These are phyloP conservation scores for Pisolithus albus DNA, from an alignment of 768 basidiomycete genomes.

Conservation along the genomic window DNA sequence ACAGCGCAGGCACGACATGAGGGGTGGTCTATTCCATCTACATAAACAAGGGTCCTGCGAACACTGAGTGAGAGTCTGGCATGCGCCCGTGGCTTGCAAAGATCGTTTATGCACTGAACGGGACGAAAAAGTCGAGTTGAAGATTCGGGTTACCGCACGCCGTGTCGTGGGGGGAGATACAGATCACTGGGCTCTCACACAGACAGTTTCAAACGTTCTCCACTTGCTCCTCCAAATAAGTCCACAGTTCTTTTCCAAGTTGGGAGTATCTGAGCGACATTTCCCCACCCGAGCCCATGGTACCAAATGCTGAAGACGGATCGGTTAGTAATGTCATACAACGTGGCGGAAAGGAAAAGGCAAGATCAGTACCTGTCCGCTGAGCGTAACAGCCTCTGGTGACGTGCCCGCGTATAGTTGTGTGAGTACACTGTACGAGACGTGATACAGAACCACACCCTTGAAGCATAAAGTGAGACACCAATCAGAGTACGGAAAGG, in stretches of 20 bases:
- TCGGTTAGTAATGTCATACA: neutral
- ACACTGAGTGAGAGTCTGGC: no score
- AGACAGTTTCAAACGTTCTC: slow-evolving; percentile 9
- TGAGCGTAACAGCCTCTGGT: slow-evolving; percentile 32
- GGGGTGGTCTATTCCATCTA: neutral
- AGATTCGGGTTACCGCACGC: no score
- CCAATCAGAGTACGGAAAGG: no score
- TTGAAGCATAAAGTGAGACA: neutral
- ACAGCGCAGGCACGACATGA: neutral
- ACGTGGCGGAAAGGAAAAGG: neutral
- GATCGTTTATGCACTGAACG: no score
- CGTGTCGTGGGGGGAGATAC: no score
- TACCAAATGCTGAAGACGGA: slow-evolving; percentile 33
- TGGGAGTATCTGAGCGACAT: slow-evolving; percentile 20
- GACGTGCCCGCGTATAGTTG: slow-evolving; percentile 46
- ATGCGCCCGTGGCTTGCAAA: no score
- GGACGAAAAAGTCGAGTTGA: no score
- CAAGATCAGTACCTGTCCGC: slow-evolving; percentile 36
- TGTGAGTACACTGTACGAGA: slow-evolving; percentile 39
- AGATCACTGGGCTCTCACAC: no score
- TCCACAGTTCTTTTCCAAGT: slow-evolving; percentile 36
- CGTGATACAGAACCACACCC: slow-evolving; percentile 20
- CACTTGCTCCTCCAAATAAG: slow-evolving; percentile 42
- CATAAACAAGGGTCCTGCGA: slow-evolving; percentile 11
- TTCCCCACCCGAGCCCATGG: slow-evolving; percentile 40